phyloP scores from a whole-genome alignment of 83 land plant genomes.

The Diphasiastrum complanatum region DNA sequence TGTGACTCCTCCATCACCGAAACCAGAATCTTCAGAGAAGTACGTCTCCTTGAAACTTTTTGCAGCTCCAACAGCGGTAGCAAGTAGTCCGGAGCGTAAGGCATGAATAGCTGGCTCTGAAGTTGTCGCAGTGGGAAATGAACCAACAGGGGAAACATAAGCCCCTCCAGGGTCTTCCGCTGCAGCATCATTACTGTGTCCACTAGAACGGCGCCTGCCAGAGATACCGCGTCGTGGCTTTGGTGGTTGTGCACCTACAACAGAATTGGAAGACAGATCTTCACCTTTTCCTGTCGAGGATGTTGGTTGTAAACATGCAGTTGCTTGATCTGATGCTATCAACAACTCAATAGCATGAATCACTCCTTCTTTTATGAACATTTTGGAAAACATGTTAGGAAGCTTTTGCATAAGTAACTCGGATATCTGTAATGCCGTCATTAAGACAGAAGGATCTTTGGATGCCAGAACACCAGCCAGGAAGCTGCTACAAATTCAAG shows the following conservation, averaged over 20 bases:
- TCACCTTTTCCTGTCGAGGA: slow-evolving; percentile 40
- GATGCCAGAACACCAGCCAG: slow-evolving; percentile 88
- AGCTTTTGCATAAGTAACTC: slow-evolving; percentile 94
- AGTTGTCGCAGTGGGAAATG: slow-evolving; percentile 43
- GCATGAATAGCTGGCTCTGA: slow-evolving; percentile 37
- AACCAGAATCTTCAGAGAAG: slow-evolving; percentile 65
- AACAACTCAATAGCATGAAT: slow-evolving; percentile 87
- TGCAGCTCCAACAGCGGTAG: slow-evolving; percentile 52
- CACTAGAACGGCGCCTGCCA: slow-evolving; percentile 48
- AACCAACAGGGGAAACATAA: slow-evolving; percentile 40
- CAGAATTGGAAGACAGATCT: slow-evolving; percentile 42
- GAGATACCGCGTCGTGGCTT: slow-evolving; percentile 56
- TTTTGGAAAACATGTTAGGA: slow-evolving; percentile 73
- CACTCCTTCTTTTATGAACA: slow-evolving; percentile 96
- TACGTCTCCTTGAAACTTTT: slow-evolving; percentile 67
- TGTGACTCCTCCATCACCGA: slow-evolving; percentile 59
- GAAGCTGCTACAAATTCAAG: slow-evolving; percentile 52
- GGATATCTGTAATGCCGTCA: slow-evolving; percentile 87
- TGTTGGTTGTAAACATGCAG: slow-evolving; percentile 25
- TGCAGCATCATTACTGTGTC: slow-evolving; percentile 34
- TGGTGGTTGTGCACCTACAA: slow-evolving; percentile 29
- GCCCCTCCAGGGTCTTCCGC: slow-evolving; percentile 56
- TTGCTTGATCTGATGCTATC: slow-evolving; percentile 41
- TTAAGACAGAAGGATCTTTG: slow-evolving; percentile 82
- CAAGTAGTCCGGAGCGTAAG: slow-evolving; percentile 47